Percentiles rank a stretch among this genome's conserved stretches.
These are phyloP conservation scores for Liriodendron chinense DNA, from an alignment of 164 flowering plant species.

Conservation along the genomic window DNA sequence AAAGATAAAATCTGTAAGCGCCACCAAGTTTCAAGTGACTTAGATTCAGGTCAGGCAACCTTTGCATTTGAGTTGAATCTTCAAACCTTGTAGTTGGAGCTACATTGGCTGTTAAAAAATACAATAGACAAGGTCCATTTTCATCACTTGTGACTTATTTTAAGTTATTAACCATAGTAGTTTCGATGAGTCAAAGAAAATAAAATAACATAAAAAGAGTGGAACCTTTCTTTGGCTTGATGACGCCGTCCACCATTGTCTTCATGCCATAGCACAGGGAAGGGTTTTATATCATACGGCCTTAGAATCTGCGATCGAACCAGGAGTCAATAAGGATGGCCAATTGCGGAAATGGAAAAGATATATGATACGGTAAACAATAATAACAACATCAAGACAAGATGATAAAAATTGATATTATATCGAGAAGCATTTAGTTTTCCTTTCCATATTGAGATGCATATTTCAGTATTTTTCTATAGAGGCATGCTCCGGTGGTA, in stretches of 20 bases:
- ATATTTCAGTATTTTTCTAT: too few species aligned
- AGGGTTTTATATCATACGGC: conserved; percentile 72
- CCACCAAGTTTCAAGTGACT: too few species aligned
- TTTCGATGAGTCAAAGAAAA: background rate
- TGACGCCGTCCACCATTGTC: conserved; percentile 68
- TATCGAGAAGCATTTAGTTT: too few species aligned
- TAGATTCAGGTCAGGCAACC: too few species aligned
- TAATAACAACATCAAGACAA: background rate
- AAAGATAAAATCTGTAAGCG: too few species aligned
- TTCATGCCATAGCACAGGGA: conserved; percentile 91
- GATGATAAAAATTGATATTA: background rate
- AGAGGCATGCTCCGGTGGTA: too few species aligned
- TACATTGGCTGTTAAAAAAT: background rate
- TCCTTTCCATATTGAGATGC: background rate
- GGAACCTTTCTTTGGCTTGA: conserved; percentile 67
- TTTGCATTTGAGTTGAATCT: background rate
- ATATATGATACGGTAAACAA: background rate
- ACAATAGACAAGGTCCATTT: too few species aligned
- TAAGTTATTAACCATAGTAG: too few species aligned
- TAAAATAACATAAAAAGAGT: background rate
- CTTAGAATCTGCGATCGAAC: conserved; percentile 47
- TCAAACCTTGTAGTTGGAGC: background rate
- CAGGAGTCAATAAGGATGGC: background rate
- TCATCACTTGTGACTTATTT: too few species aligned
- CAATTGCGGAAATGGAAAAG: background rate